Conservation (phyloP, 352 stramenopile species). For the Pythium rhizo-oryzae region DNA sequence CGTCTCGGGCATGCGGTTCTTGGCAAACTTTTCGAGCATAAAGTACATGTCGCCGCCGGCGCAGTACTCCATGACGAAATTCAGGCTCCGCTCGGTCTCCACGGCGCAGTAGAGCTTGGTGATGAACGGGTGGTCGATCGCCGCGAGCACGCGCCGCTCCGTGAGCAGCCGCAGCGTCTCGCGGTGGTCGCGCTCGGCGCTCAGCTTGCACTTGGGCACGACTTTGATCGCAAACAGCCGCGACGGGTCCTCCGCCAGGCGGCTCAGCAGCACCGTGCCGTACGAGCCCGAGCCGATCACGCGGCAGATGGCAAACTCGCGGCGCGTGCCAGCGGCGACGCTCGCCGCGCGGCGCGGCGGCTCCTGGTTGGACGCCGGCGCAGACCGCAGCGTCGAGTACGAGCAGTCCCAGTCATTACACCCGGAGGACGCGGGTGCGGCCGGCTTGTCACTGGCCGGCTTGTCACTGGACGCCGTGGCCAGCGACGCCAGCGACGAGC, state of each 20-base stretch:
- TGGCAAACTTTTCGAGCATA: constrained; percentile 87
- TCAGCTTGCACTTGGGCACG: constrained; percentile 74
- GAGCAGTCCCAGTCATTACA: constrained; percentile 36
- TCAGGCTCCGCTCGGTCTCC: constrained; percentile 90
- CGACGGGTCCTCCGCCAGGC: constrained; percentile 42
- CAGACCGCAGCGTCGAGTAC: constrained; percentile 12
- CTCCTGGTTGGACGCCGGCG: constrained; percentile 20
- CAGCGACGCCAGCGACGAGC: constrained; percentile 23
- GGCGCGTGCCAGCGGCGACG: constrained; percentile 24
- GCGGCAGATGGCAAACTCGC: constrained; percentile 71
- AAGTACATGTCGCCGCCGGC: constrained; percentile 97
- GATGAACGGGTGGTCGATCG: constrained; percentile 97
- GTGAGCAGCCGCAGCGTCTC: constrained; percentile 89
- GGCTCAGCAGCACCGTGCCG: constrained; percentile 70
- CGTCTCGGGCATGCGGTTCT: constrained; percentile 93
- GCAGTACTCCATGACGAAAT: constrained; percentile 99
- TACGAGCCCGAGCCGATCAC: constrained; percentile 82
- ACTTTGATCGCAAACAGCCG: constrained; percentile 75
- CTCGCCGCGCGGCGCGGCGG: constrained; percentile 8
- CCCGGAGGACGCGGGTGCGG: background rate
- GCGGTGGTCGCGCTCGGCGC: constrained; percentile 29
- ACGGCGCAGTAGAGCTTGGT: constrained; percentile 96
- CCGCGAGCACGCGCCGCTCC: constrained; percentile 97
- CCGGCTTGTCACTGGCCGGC: no score
- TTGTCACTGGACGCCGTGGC: background rate